These are phyloP conservation scores for Inga laurina DNA, from an alignment of 306 rosid genomes.

Conservation along the genomic window DNA sequence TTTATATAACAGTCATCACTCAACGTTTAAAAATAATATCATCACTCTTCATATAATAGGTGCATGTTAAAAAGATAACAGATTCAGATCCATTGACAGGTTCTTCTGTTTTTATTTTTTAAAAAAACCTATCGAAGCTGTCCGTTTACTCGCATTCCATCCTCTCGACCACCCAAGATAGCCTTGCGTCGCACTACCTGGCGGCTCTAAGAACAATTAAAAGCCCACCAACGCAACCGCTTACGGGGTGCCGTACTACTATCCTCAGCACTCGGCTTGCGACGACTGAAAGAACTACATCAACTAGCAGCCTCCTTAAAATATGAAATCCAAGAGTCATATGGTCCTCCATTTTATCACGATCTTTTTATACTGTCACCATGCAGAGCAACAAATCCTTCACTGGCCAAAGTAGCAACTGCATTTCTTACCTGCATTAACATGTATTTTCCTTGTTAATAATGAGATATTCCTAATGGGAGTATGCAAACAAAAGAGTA, in stretches of 20 bases:
- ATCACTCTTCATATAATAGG: neutral
- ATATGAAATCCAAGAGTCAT: neutral
- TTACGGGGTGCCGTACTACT: constrained; percentile 12
- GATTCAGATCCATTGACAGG: neutral
- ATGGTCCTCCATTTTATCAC: constrained; percentile 34
- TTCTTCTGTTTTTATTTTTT: no score
- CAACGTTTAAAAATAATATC: neutral
- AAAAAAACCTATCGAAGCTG: neutral
- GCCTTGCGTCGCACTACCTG: neutral
- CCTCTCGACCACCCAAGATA: neutral
- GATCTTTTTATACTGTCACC: constrained; percentile 81
- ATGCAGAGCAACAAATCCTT: constrained; percentile 72
- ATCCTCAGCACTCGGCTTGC: neutral
- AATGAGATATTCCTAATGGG: neutral
- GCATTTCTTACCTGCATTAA: constrained; percentile 74
- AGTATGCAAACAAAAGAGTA: neutral
- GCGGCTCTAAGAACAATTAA: neutral
- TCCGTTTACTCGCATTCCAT: neutral
- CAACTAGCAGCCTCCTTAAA: constrained; percentile 3
- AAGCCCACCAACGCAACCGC: constrained; percentile 13
- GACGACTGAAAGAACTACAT: constrained; percentile 7
- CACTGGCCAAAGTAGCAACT: constrained; percentile 64
- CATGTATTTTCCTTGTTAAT: constrained; percentile 26
- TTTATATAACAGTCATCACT: neutral
- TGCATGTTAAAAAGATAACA: neutral